phyloP scores from a whole-genome alignment of 306 rosid genomes.

The Gastrolobium bilobum region DNA sequence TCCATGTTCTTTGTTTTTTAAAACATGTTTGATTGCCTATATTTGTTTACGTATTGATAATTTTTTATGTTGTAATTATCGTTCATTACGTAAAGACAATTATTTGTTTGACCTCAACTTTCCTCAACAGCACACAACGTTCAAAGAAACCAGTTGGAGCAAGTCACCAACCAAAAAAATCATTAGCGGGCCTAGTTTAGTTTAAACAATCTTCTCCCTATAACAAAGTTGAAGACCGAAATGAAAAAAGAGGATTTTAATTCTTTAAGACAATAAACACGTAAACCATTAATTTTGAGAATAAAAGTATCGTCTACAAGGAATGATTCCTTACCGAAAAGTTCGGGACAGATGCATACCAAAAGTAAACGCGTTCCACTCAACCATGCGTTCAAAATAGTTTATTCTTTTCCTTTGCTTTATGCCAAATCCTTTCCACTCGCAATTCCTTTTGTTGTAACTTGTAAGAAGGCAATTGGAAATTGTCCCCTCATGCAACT shows the following conservation, averaged over 20 bases:
- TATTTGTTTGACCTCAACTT: background rate
- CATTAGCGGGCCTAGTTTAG: background rate
- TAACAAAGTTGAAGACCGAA: background rate
- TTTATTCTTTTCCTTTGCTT: slow-evolving; percentile 42
- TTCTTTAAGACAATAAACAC: slow-evolving; percentile 11
- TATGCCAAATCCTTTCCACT: slow-evolving; percentile 26
- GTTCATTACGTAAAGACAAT: background rate
- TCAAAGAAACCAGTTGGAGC: background rate
- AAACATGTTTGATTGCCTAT: slow-evolving; percentile 1
- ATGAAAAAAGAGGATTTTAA: background rate
- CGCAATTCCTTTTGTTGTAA: slow-evolving; percentile 22
- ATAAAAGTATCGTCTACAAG: background rate
- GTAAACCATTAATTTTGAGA: slow-evolving; percentile 18
- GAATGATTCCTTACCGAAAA: slow-evolving; percentile 24
- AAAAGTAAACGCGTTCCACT: slow-evolving; percentile 39
- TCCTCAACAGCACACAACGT: background rate
- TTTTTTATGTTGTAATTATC: slow-evolving; percentile 13
- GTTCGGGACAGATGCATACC: background rate
- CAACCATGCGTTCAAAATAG: background rate
- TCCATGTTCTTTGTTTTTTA: background rate
- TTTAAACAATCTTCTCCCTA: background rate
- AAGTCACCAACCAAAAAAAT: background rate
- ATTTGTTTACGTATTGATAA: slow-evolving; percentile 6
- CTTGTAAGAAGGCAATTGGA: slow-evolving; percentile 14
- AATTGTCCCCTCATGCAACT: slow-evolving; percentile 31